Conservation (phyloP, 148 eudicot genomes). For the Spergularia bocconei region DNA sequence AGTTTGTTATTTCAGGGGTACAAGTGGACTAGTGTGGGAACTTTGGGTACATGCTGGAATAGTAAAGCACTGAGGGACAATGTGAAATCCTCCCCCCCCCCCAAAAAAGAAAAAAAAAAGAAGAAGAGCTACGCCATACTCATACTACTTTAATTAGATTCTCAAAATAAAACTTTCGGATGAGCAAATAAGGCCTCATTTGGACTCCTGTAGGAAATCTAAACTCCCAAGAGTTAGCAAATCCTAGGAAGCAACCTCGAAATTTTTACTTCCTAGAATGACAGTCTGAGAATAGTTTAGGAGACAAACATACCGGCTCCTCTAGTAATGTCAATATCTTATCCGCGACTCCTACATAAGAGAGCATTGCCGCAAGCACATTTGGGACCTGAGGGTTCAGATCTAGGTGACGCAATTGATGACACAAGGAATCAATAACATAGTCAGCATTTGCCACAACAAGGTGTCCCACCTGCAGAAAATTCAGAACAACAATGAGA, state of each 20-base stretch:
- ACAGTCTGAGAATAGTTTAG: neutral
- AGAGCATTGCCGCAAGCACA: slow-evolving; percentile 86
- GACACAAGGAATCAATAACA: slow-evolving; percentile 80
- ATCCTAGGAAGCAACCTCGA: neutral
- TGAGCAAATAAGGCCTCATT: too few species aligned
- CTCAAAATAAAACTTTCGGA: too few species aligned
- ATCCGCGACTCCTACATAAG: slow-evolving; percentile 80
- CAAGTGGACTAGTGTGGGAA: too few species aligned
- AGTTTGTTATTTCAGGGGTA: too few species aligned
- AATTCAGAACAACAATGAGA: slow-evolving; percentile 1
- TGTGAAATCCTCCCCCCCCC: too few species aligned
- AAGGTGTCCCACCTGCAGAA: slow-evolving; percentile 81
- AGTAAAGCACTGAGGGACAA: too few species aligned
- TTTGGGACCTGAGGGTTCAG: slow-evolving; percentile 84
- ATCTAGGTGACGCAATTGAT: slow-evolving; percentile 87
- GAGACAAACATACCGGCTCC: slow-evolving; percentile 67
- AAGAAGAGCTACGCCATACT: too few species aligned
- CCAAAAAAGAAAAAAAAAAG: too few species aligned
- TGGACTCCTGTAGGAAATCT: too few species aligned
- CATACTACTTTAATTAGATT: too few species aligned
- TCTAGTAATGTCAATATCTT: slow-evolving; percentile 88
- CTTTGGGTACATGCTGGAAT: too few species aligned
- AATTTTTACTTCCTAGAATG: neutral
- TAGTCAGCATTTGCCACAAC: slow-evolving; percentile 90
- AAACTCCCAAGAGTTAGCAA: too few species aligned